Evolutionary conservation across 495 filamentous ascomycete genomes (phyloP), one percentile per base, ranked within the genome.

Genomic region (Bombardia bombarda): DNA sequence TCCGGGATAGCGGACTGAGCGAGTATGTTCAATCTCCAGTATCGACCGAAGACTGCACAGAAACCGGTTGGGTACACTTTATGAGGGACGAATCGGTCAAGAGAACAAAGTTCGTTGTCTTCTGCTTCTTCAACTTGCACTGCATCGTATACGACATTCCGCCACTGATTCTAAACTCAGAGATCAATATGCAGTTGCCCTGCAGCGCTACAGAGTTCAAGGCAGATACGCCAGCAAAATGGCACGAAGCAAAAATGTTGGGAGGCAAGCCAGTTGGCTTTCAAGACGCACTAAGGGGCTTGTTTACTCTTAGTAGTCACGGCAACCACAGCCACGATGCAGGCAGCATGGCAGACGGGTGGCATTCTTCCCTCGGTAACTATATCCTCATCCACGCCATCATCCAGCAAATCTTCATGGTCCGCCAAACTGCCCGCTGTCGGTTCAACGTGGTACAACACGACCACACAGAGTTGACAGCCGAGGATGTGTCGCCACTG

Each of bases 101-200:
- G 37, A 64, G 74, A 38, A 76, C 73, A 12, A 72, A 73, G 40
- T 50, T 74, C 23, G 69, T 73, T 35, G 74, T 72, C 8, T 78
- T 74, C 43, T 71, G 70, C 50, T 70, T 76, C 51, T 75, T 70
- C 48, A 76, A 76, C 43, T 61, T 75, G 8, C 73, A 76, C 42
- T 69, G 65, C 17, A 72, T 75, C 38, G 69, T 73, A 59, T 75
- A 73, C 49, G 74, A 73, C 46, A 70, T 71, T 16, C 73, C 74
- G 36, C 74, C 74, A 1, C 48, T 75, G 23, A 68, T 77, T 32
- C 43, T 74, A 31, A 72, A 73, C 42, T 62, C 60, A 25, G 71
- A 77, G 53, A 43, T 75, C 37, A 63, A 67, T 20, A 45, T 77
- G 50, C 67, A 66, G 37, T 70, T 75, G 60, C 73, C 72, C 2